Base-by-base conservation (phyloP, 768 basidiomycete genomes). In the Solioccasus polychromus region DNA sequence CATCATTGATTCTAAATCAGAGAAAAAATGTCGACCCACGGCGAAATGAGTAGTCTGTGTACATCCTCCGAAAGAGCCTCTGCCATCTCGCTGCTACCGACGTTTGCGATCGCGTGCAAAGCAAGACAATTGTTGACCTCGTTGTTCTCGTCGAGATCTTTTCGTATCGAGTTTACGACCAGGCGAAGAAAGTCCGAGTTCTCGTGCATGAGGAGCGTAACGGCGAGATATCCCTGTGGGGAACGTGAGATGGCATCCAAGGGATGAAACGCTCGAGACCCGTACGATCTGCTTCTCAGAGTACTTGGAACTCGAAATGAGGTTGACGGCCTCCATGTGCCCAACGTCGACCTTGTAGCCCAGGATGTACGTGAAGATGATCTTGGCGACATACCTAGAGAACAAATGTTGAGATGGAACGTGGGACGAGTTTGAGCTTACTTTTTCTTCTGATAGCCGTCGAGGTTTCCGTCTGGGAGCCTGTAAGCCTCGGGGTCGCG, bases 331-430 rank as follows among this genome's bases (percentile, higher is more conserved):
- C 62, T 98, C 94, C 94, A 98, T 96, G 67, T 98, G 96, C 14
- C 96, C 96, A 18, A 98, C 82, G 63, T 99, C 96, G 56, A 98
- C 93, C 69, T 96, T 95, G 74, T 99, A 99, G 34, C 96, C 96
- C 48, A 99, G 74, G 58, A 99, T 99, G 61, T 97, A 98, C 6
- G 96, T 97, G 74, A 98, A 99, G 50, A 98, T 88, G 58, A 99
- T 94, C 73, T 99, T 98, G 47, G 93, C 90, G 34, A 98, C 91
- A 77, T 96, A 98, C 82, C 89, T 90, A 45, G 39, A 35, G 35
- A 35, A 19, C 29, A 23, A 20, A 28, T 60, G 58, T 38, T n/a
- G n/a, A 62, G 53, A 49, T 35, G 38, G 52, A 18, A 48, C n/a
- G 28, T 45, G 39, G 28, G 39, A 42, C 31, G 28, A 29, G 54